Evolutionary conservation across 495 filamentous ascomycete species (phyloP).

Genomic region (Talaromyces liani): DNA sequence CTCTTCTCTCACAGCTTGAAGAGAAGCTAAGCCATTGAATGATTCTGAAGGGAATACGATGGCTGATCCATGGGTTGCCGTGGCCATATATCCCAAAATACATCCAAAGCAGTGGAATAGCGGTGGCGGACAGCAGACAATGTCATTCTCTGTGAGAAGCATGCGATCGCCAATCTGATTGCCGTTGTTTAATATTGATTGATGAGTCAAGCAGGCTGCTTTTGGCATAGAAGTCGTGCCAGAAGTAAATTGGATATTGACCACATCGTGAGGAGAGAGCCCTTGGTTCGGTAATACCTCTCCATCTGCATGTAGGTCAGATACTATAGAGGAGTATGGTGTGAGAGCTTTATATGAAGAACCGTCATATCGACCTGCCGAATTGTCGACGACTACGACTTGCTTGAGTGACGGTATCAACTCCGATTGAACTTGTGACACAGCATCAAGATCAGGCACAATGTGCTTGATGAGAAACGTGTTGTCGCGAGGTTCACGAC

Average conservation of each 20-base stretch:
- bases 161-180: constrained; percentile 74
- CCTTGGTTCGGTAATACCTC: constrained; percentile 28
- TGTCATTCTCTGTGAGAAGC: constrained; percentile 63
- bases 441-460: constrained; percentile 46
- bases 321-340: constrained; percentile 39
- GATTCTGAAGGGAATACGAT: constrained; percentile 85
- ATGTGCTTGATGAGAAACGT: constrained; percentile 58
- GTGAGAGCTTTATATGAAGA: constrained; percentile 39
- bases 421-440: constrained; percentile 49
- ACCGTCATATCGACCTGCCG: constrained; percentile 47
- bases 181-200: constrained; percentile 85
- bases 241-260: constrained; percentile 96
- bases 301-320: constrained; percentile 44
- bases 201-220: constrained; percentile 82
- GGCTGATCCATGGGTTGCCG: constrained; percentile 73
- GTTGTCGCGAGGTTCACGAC: constrained; percentile 75
- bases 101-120: constrained; percentile 92
- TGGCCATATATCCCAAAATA: constrained; percentile 91
- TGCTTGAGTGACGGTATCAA: constrained; percentile 60
- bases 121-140: constrained; percentile 80
- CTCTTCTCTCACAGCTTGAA: constrained; percentile 67
- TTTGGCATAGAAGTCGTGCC: constrained; percentile 88
- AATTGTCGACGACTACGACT: constrained; percentile 79
- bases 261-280: constrained; percentile 61
- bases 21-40: constrained; percentile 70